Percentiles rank a stretch among this genome's conserved stretches.
phyloP scores from a whole-genome alignment of 2,329 filamentous ascomycete species.

The Chaetomiaceae sp. region DNA sequence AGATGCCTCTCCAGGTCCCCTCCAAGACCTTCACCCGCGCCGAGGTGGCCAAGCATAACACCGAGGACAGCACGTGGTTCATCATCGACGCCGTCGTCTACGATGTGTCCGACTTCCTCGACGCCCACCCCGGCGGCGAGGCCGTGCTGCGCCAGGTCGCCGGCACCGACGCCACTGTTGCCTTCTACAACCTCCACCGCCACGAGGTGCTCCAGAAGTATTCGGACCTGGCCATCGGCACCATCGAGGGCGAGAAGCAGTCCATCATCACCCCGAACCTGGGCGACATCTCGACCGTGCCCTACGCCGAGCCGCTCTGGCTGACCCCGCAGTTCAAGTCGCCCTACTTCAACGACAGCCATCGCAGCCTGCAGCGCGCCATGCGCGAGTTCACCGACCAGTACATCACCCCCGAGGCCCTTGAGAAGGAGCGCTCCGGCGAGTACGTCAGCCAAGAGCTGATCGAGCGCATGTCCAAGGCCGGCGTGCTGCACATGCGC shows the following conservation, averaged over 20 bases:
- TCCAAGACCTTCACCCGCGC: conserved; percentile 52
- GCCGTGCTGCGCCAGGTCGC: conserved; percentile 76
- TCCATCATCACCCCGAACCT: conserved; percentile 64
- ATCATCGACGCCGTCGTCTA: conserved; percentile 86
- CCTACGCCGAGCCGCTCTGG: conserved; percentile 84
- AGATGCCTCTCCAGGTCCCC: conserved; percentile 31
- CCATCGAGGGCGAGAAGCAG: conserved; percentile 67
- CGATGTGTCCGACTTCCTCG: conserved; percentile 78
- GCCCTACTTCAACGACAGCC: conserved; percentile 76
- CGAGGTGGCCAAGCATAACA: conserved; percentile 71
- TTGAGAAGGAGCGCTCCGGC: conserved; percentile 69
- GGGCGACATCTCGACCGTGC: conserved; percentile 70
- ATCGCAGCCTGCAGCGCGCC: conserved; percentile 62
- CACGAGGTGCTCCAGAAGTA: conserved; percentile 87
- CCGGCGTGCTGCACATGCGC: conserved; percentile 73
- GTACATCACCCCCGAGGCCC: conserved; percentile 68
- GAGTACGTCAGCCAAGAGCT: conserved; percentile 65
- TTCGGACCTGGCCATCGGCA: conserved; percentile 67
- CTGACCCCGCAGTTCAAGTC: conserved; percentile 69
- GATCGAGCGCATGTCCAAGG: conserved; percentile 72
- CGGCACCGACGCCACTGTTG: conserved; percentile 72
- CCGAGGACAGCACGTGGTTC: conserved; percentile 72
- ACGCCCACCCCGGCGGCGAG: conserved; percentile 78
- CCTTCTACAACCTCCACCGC: conserved; percentile 88
- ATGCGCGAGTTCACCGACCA: conserved; percentile 68